Percentiles rank a stretch among this genome's conserved stretches.
phyloP scores from a whole-genome alignment of 1,139 yeast genomes.

The Yamadazyma buinensis region DNA sequence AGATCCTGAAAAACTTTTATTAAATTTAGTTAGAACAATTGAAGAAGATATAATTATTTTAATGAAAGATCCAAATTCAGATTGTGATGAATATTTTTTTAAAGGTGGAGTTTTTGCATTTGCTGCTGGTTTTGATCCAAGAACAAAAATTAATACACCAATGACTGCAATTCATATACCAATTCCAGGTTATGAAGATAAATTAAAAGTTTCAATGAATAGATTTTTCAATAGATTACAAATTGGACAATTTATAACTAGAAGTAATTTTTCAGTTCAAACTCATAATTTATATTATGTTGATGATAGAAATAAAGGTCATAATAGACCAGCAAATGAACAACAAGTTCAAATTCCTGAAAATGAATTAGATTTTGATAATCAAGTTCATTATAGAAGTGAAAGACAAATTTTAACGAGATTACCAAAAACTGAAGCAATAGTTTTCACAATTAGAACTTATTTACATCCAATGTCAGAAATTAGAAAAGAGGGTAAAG shows the following conservation, averaged over 20 bases:
- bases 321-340: conserved; percentile 23
- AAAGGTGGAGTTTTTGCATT: conserved; percentile 65
- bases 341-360: conserved; percentile 25
- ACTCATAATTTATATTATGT: conserved; percentile 50
- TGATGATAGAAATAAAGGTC: conserved; percentile 50
- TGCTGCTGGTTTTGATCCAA: conserved; percentile 75
- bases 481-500: conserved; percentile 50
- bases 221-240: conserved; percentile 49
- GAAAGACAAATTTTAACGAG: conserved; percentile 63
- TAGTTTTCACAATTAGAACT: conserved; percentile 61
- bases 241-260: conserved; percentile 51
- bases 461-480: conserved; percentile 58
- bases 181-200: conserved; percentile 56
- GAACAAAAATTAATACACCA: conserved; percentile 50
- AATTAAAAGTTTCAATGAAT: conserved; percentile 59
- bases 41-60: conserved; percentile 70
- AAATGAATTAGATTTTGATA: conserved; percentile 49
- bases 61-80: conserved; percentile 44
- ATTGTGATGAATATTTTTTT: conserved; percentile 55
- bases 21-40: conserved; percentile 42
- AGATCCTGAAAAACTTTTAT: conserved; percentile 33
- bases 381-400: conserved; percentile 52
- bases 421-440: conserved; percentile 51
- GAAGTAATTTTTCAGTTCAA: conserved; percentile 64
- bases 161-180: conserved; percentile 57